Evolutionary conservation across 345 rosid genomes (phyloP).

Genomic region (Odontarrhena argentea): DNA sequence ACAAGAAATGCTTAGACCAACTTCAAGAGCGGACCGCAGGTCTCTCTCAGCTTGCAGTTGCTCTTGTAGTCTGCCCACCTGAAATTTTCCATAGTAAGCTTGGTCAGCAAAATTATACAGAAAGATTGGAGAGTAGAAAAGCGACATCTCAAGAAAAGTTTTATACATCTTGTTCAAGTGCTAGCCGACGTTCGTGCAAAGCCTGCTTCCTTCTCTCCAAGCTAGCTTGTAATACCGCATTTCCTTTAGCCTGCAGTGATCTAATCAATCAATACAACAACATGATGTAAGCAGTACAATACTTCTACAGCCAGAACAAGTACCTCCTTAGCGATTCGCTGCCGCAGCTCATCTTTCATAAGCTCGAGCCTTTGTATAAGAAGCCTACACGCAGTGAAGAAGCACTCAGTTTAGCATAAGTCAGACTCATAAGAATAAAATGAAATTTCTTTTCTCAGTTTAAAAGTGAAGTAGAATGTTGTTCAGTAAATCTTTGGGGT

Average conservation of each 20-base stretch:
- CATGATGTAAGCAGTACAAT: constrained; percentile 11
- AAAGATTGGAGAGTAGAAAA: constrained; percentile 7
- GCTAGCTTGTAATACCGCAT: constrained; percentile 96
- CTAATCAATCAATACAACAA: constrained; percentile 37
- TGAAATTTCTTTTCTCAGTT: not conserved
- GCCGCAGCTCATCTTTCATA: constrained; percentile 91
- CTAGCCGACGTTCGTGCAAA: constrained; percentile 96
- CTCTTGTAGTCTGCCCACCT: constrained; percentile 96
- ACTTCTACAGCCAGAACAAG: constrained; percentile 26
- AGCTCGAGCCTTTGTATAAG: constrained; percentile 96
- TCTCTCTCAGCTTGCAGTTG: constrained; percentile 98
- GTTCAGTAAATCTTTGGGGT: constrained; percentile 8
- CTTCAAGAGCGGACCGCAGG: constrained; percentile 95
- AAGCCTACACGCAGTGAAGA: constrained; percentile 56
- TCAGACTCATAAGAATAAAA: constrained; percentile 1
- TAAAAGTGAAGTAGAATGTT: constrained; percentile 3
- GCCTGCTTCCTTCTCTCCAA: constrained; percentile 99
- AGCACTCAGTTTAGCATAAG: constrained; percentile 16
- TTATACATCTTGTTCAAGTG: constrained; percentile 96
- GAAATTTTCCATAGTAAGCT: constrained; percentile 16
- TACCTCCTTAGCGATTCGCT: constrained; percentile 97
- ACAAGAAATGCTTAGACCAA: constrained; percentile 94
- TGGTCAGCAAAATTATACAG: constrained; percentile 10
- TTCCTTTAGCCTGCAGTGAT: constrained; percentile 78
- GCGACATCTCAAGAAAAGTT: constrained; percentile 27